These are phyloP conservation scores for Durusdinium trenchii DNA, from an alignment of 73 alveolate genomes.

Conservation along the genomic window DNA sequence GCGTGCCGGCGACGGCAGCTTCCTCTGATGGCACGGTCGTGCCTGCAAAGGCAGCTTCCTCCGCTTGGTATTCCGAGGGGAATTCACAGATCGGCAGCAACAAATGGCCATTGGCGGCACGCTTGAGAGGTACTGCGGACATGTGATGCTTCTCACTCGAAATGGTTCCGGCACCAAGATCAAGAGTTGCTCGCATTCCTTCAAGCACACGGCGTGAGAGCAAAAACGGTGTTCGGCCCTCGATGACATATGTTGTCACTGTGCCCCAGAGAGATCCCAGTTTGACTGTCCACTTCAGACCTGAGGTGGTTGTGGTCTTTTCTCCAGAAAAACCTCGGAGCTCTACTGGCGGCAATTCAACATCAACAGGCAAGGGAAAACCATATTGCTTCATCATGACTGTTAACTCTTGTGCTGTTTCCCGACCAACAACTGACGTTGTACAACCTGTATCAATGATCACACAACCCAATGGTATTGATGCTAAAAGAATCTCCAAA, in stretches of 20 bases:
- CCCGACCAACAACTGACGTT: neutral
- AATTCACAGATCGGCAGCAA: neutral
- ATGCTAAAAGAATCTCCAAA: neutral
- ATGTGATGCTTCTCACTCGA: neutral
- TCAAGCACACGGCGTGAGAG: neutral
- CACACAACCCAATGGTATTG: neutral
- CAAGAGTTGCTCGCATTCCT: neutral
- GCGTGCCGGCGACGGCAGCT: neutral
- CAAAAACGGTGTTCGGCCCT: neutral
- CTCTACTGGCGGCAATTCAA: neutral
- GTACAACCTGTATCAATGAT: conserved; percentile 46
- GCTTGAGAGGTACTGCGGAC: neutral
- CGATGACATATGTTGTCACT: neutral
- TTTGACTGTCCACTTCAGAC: neutral
- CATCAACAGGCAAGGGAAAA: neutral
- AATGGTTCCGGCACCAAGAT: neutral
- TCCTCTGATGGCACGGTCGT: neutral
- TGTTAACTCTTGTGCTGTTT: neutral
- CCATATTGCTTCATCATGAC: neutral
- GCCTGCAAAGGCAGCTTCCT: neutral
- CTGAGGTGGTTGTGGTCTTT: neutral
- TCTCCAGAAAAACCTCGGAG: neutral
- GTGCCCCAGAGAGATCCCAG: neutral
- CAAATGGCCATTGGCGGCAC: neutral
- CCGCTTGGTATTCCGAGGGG: neutral